phyloP scores from a whole-genome alignment of 352 stramenopile species.

The Phytophthora macrochlamydospora region DNA sequence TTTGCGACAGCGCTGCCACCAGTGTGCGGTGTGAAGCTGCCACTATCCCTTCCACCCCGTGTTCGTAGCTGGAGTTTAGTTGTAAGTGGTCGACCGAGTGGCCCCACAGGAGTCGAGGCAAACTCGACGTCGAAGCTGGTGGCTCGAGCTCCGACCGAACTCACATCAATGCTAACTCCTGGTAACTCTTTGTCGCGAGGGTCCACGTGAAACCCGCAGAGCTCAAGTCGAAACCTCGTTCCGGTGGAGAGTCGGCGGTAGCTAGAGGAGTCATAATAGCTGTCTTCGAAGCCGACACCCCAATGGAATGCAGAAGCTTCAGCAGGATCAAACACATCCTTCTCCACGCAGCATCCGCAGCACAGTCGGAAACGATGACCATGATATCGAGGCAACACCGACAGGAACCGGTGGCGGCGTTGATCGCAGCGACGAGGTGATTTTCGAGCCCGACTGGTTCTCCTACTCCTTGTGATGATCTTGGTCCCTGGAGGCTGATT shows the following conservation, averaged over 20 bases:
- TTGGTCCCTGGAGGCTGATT: neutral
- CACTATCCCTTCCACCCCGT: conserved; percentile 8
- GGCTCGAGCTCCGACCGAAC: conserved; percentile 9
- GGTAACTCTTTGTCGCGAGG: conserved; percentile 9
- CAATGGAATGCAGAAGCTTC: conserved; percentile 23
- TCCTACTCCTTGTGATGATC: too few species aligned
- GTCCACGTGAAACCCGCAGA: conserved; percentile 21
- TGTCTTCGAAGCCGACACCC: conserved; percentile 32
- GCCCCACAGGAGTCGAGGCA: conserved; percentile 18
- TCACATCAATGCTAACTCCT: conserved; percentile 4
- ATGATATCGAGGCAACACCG: conserved; percentile 11
- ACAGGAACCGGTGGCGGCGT: conserved; percentile 17
- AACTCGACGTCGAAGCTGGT: conserved; percentile 23
- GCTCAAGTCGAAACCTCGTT: conserved; percentile 18
- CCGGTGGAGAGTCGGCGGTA: conserved; percentile 15
- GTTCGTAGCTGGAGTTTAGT: conserved; percentile 23
- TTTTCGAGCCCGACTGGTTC: conserved; percentile 10
- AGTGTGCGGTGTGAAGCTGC: conserved; percentile 7
- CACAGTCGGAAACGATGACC: conserved; percentile 10
- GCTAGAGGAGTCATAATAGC: conserved; percentile 8
- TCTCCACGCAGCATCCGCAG: conserved; percentile 19
- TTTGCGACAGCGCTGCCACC: conserved; percentile 3
- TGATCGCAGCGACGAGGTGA: conserved; percentile 10
- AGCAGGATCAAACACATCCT: conserved; percentile 17
- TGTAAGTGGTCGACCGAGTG: conserved; percentile 5